Percentiles rank a stretch among this genome's conserved stretches.
These are phyloP conservation scores for Blastobotrys aristatus DNA, from an alignment of 1,139 yeast genomes.

Conservation along the genomic window DNA sequence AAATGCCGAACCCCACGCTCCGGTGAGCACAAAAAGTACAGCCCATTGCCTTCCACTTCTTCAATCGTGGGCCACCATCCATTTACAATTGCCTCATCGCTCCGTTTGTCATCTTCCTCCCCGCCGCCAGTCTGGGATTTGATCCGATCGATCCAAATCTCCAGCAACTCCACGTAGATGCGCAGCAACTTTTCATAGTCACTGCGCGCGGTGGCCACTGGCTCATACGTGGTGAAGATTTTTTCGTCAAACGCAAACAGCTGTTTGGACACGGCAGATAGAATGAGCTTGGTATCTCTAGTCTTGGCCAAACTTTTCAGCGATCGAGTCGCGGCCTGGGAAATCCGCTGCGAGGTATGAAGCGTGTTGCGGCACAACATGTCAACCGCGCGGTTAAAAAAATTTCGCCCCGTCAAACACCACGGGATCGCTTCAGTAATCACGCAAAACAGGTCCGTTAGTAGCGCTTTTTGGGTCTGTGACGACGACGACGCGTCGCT, in stretches of 20 bases:
- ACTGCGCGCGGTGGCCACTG: conserved; percentile 49
- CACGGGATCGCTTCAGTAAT: conserved; percentile 67
- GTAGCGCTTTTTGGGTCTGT: conserved; percentile 33
- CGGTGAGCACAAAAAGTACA: conserved; percentile 86
- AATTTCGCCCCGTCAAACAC: conserved; percentile 51
- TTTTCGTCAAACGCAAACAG: conserved; percentile 74
- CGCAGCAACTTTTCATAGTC: conserved; percentile 59
- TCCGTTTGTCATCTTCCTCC: conserved; percentile 38
- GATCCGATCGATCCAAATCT: conserved; percentile 73
- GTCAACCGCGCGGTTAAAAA: conserved; percentile 63
- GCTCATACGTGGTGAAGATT: conserved; percentile 35
- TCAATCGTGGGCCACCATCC: conserved; percentile 78
- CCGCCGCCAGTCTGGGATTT: conserved; percentile 15
- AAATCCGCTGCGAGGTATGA: conserved; percentile 57
- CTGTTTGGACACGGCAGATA: conserved; percentile 70
- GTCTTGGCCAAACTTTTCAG: conserved; percentile 61
- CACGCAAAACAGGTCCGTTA: conserved; percentile 62
- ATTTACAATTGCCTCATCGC: conserved; percentile 73
- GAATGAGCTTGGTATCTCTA: conserved; percentile 64
- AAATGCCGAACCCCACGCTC: conserved; percentile 68
- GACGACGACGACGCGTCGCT: conserved; percentile 37
- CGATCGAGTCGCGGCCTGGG: conserved; percentile 59
- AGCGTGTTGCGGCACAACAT: conserved; percentile 69
- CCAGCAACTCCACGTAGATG: conserved; percentile 71
- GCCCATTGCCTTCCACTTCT: conserved; percentile 93